Evolutionary conservation across 495 filamentous ascomycete genomes (phyloP).

Genomic region (Annulohypoxylon bovei): DNA sequence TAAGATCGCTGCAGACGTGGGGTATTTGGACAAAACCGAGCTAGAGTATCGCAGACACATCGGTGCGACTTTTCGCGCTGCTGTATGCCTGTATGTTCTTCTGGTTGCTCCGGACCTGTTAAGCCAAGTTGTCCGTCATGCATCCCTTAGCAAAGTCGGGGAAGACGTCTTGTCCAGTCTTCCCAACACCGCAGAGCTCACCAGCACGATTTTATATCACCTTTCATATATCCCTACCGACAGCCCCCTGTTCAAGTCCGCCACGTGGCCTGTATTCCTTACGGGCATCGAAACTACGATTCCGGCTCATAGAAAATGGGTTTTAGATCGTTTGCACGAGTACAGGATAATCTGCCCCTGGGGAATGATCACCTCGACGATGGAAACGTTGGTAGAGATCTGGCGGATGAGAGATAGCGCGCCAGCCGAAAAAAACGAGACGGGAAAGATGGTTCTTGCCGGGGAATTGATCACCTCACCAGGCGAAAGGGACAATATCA

Average conservation of each 20-base stretch:
- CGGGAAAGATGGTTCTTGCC: background rate
- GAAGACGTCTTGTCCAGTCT: constrained; percentile 53
- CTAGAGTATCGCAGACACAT: constrained; percentile 53
- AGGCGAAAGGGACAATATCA: constrained; percentile 9
- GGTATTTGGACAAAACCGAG: constrained; percentile 46
- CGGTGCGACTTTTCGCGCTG: constrained; percentile 55
- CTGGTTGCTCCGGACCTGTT: constrained; percentile 41
- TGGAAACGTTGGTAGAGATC: constrained; percentile 51
- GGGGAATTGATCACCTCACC: background rate
- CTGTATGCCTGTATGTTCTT: constrained; percentile 54
- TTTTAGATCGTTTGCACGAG: constrained; percentile 50
- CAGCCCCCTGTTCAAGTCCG: constrained; percentile 62
- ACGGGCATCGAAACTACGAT: constrained; percentile 61
- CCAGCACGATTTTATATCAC: constrained; percentile 55
- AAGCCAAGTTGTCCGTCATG: constrained; percentile 6
- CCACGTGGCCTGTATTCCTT: constrained; percentile 67
- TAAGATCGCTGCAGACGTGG: constrained; percentile 23
- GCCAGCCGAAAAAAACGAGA: constrained; percentile 11
- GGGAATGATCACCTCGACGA: constrained; percentile 57
- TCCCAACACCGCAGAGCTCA: constrained; percentile 51
- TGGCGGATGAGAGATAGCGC: constrained; percentile 51
- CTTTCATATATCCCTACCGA: constrained; percentile 58
- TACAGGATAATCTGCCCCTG: constrained; percentile 55
- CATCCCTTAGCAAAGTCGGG: constrained; percentile 27
- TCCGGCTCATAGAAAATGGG: constrained; percentile 45